These are phyloP conservation scores for Haplosporangium sp. DNA, from an alignment of 371 early-diverging fungal species.

Conservation along the genomic window DNA sequence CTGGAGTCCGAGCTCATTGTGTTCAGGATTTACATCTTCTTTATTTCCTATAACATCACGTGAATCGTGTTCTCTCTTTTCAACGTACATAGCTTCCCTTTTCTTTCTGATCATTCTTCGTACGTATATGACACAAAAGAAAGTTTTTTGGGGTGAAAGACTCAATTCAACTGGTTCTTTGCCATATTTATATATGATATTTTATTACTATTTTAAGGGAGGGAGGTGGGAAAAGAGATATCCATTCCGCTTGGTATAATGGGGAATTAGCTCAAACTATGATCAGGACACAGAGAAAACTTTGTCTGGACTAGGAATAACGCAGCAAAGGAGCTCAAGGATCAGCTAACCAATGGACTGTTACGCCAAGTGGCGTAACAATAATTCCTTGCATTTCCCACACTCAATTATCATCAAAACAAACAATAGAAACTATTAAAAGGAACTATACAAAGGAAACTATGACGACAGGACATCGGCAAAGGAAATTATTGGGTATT, in stretches of 20 bases:
- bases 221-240: slow-evolving; percentile 12
- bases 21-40: neutral
- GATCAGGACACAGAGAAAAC: neutral
- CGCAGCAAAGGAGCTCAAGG: slow-evolving; percentile 4
- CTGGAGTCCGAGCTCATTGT: neutral
- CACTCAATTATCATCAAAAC: slow-evolving; percentile 4
- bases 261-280: neutral
- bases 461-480: neutral
- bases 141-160: slow-evolving; percentile 9
- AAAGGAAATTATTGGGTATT: slow-evolving; percentile 18
- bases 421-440: neutral
- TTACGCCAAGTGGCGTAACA: slow-evolving; percentile 8
- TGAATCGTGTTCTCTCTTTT: neutral
- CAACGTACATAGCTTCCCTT: neutral
- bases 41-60: slow-evolving; percentile 13
- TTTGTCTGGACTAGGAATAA: neutral
- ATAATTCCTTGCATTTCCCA: slow-evolving; percentile 2
- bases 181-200: neutral
- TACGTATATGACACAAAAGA: slow-evolving; percentile 4
- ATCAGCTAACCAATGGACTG: neutral
- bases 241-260: slow-evolving; percentile 22
- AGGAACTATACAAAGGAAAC: neutral
- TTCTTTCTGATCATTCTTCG: neutral
- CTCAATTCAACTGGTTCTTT: slow-evolving; percentile 1
- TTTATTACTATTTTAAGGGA: neutral